These are phyloP conservation scores for Candolleomyces eurysporus DNA, from an alignment of 768 basidiomycete genomes.

Conservation along the genomic window DNA sequence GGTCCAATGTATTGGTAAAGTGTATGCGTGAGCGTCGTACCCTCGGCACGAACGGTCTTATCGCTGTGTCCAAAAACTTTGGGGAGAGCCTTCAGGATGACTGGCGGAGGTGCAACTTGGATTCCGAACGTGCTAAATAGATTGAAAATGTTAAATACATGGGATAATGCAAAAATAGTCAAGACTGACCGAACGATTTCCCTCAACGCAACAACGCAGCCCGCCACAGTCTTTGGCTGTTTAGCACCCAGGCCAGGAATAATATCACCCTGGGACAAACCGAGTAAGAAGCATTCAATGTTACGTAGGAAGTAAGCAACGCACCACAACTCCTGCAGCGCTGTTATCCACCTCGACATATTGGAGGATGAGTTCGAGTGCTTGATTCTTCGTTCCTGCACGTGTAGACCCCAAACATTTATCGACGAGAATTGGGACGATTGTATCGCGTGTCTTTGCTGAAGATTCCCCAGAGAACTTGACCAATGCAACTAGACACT, in stretches of 20 bases:
- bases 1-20: constrained; percentile 87
- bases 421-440: constrained; percentile 92
- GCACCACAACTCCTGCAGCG: constrained; percentile 83
- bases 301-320: constrained; percentile 34
- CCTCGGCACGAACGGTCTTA: constrained; percentile 94
- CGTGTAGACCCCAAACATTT: constrained; percentile 92
- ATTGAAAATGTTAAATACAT: not conserved
- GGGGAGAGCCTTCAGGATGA: constrained; percentile 82
- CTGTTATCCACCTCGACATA: constrained; percentile 94
- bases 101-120: constrained; percentile 68
- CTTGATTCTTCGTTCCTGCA: constrained; percentile 86
- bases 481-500: constrained; percentile 81
- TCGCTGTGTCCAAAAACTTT: constrained; percentile 95
- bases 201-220: constrained; percentile 71
- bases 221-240: constrained; percentile 91
- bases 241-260: constrained; percentile 86
- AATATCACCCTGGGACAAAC: constrained; percentile 61
- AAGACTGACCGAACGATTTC: constrained; percentile 77
- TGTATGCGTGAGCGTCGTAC: constrained; percentile 66
- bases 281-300: constrained; percentile 16
- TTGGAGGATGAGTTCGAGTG: constrained; percentile 80
- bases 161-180: not conserved
- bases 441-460: constrained; percentile 72
- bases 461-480: constrained; percentile 90
- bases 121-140: constrained; percentile 70